Evolutionary conservation across 371 early-diverging fungal genomes (phyloP).

Genomic region (Zopfochytrium polystomum): DNA sequence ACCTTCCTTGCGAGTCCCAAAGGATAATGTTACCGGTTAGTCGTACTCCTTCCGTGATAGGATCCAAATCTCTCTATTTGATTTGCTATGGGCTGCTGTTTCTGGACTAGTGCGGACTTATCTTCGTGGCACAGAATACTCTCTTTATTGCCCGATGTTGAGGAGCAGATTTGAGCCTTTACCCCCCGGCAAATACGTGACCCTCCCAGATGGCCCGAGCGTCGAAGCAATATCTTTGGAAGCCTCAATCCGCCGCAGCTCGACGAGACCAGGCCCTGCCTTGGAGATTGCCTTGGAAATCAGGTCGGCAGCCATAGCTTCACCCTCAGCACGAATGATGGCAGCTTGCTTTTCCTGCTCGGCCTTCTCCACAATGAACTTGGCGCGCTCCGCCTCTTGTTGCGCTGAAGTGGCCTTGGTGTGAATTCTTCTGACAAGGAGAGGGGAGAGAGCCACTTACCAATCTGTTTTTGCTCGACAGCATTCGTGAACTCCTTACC

Average conservation of each 20-base stretch:
- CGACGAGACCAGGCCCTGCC: conserved; percentile 89
- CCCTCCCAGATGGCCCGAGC: conserved; percentile 75
- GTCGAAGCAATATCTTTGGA: conserved; percentile 94
- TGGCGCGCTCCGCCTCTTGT: conserved; percentile 94
- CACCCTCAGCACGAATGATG: conserved; percentile 98
- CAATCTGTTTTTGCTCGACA: conserved; percentile 51
- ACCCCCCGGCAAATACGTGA: conserved; percentile 86
- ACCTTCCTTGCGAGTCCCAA: no score
- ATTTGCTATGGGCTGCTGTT: no score
- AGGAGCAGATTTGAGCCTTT: conserved; percentile 52
- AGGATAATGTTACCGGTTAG: no score
- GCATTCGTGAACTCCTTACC: conserved; percentile 91
- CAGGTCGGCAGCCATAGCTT: conserved; percentile 86
- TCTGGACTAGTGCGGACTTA: no score
- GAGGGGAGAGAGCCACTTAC: conserved; percentile 8
- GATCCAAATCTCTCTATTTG: no score
- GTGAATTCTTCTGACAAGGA: not conserved
- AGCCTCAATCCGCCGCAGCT: conserved; percentile 96
- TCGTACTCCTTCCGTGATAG: no score
- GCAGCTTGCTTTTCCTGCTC: conserved; percentile 97
- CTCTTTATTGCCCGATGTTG: no score
- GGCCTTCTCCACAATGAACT: conserved; percentile 90
- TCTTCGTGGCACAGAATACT: no score
- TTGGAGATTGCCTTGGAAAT: conserved; percentile 84
- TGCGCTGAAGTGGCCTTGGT: conserved; percentile 35